Percentiles rank a stretch among this genome's conserved stretches.
Evolutionary conservation across 1,284 basidiomycete species (phyloP).

Genomic region (Ceratobasidium theobromae): DNA sequence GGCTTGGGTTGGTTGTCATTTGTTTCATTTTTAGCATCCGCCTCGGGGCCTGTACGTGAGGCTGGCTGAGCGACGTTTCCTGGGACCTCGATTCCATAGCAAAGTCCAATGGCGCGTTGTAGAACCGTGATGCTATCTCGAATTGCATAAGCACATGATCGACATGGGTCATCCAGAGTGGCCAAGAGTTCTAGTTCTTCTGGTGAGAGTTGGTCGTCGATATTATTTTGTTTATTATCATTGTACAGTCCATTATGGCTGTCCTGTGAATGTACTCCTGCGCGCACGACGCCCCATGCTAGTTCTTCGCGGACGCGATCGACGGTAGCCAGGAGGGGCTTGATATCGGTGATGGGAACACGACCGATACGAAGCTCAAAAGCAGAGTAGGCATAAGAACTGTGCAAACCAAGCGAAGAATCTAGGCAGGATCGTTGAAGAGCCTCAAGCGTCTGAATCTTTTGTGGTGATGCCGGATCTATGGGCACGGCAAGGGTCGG

Average conservation of each 20-base stretch:
- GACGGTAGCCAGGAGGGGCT: conserved; percentile 50
- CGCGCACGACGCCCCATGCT: conserved; percentile 48
- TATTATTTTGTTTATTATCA: background rate
- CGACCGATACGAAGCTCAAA: conserved; percentile 55
- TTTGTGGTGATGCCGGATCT: background rate
- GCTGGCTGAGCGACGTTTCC: background rate
- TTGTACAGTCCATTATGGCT: background rate
- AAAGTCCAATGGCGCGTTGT: conserved; percentile 11
- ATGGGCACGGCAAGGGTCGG: conserved; percentile 5
- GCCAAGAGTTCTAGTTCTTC: conserved; percentile 17
- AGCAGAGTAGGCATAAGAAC: conserved; percentile 50
- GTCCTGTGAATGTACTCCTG: conserved; percentile 8
- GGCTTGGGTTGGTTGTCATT: background rate
- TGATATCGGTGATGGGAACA: conserved; percentile 50
- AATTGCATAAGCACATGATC: conserved; percentile 10
- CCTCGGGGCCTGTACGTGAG: background rate
- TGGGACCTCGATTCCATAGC: conserved; percentile 12
- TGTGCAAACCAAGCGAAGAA: conserved; percentile 48
- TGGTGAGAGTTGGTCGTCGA: conserved; percentile 13
- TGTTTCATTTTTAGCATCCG: background rate
- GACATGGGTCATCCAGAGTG: conserved; percentile 14
- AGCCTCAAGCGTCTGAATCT: conserved; percentile 26
- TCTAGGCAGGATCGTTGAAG: conserved; percentile 45
- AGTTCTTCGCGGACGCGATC: conserved; percentile 53
- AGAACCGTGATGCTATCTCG: conserved; percentile 9